These are phyloP conservation scores for Coemansia erecta DNA, from an alignment of 192 early-diverging fungal species.

Conservation along the genomic window DNA sequence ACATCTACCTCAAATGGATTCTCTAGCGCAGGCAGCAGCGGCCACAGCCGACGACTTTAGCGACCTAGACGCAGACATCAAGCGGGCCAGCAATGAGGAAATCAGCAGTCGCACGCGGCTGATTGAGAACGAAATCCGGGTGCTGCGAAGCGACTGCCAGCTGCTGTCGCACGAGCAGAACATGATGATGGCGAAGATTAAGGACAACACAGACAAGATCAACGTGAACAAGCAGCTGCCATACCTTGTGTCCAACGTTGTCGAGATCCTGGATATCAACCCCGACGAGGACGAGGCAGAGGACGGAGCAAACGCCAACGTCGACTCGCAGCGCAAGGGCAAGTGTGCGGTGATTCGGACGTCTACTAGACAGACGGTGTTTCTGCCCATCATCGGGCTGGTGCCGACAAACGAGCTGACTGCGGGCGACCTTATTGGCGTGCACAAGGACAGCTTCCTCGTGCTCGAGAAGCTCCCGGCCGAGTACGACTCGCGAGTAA, in stretches of 20 bases:
- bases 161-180: constrained; percentile 88
- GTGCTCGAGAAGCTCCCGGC: constrained; percentile 94
- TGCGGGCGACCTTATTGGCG: constrained; percentile 96
- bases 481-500: constrained; percentile 97
- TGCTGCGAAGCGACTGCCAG: constrained; percentile 87
- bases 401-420: constrained; percentile 85
- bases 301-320: constrained; percentile 90
- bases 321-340: constrained; percentile 90
- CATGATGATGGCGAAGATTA: constrained; percentile 87
- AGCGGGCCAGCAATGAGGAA: constrained; percentile 83
- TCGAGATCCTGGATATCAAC: constrained; percentile 93
- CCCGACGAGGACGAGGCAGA: constrained; percentile 89
- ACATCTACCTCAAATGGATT: constrained; percentile 24
- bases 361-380: constrained; percentile 93
- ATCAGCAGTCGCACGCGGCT: constrained; percentile 88
- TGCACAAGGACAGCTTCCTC: constrained; percentile 97
- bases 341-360: constrained; percentile 98
- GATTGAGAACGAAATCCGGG: constrained; percentile 96
- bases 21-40: constrained; percentile 48
- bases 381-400: constrained; percentile 94
- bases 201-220: constrained; percentile 98
- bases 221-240: constrained; percentile 97
- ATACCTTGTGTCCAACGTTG: constrained; percentile 93
- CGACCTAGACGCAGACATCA: constrained; percentile 88
- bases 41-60: constrained; percentile 56